A percentile compares a stretch with the other conserved stretches of the same genome.
Conservation (phyloP, 1,284 basidiomycete genomes). For the Rhodotorula sp. region DNA sequence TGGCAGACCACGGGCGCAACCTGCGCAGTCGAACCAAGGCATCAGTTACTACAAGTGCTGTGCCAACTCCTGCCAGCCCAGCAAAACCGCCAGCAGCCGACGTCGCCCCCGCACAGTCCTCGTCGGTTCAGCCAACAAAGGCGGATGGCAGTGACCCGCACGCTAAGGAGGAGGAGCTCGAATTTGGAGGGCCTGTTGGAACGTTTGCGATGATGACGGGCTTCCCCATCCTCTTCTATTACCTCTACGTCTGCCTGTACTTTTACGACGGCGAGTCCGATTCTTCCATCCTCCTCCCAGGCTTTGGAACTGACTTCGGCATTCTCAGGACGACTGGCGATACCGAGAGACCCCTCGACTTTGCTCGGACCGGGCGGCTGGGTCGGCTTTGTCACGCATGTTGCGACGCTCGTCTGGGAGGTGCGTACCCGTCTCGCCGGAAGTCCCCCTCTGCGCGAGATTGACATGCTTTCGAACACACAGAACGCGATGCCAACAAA, state of each 20-base stretch:
- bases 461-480: background rate
- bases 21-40: background rate
- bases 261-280: slow-evolving; percentile 77
- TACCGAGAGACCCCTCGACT: slow-evolving; percentile 9
- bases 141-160: background rate
- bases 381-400: slow-evolving; percentile 32
- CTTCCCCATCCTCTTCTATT: slow-evolving; percentile 93
- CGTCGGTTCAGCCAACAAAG: background rate
- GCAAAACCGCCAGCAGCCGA: background rate
- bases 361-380: slow-evolving; percentile 34
- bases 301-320: background rate
- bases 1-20: background rate
- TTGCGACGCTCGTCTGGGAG: slow-evolving; percentile 35
- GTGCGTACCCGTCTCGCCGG: slow-evolving; percentile 9
- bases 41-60: background rate
- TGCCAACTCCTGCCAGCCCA: background rate
- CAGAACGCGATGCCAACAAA: slow-evolving; percentile 87
- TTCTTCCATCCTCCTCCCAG: background rate
- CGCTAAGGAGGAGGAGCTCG: background rate
- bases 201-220: slow-evolving; percentile 90
- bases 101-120: background rate
- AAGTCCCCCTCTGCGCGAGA: background rate
- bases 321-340: slow-evolving; percentile 26
- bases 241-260: slow-evolving; percentile 96
- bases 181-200: slow-evolving; percentile 93